Percentiles rank a stretch among this genome's conserved stretches.
These are phyloP conservation scores for Amanita subjunquillea DNA, from an alignment of 768 basidiomycete species.

Conservation along the genomic window DNA sequence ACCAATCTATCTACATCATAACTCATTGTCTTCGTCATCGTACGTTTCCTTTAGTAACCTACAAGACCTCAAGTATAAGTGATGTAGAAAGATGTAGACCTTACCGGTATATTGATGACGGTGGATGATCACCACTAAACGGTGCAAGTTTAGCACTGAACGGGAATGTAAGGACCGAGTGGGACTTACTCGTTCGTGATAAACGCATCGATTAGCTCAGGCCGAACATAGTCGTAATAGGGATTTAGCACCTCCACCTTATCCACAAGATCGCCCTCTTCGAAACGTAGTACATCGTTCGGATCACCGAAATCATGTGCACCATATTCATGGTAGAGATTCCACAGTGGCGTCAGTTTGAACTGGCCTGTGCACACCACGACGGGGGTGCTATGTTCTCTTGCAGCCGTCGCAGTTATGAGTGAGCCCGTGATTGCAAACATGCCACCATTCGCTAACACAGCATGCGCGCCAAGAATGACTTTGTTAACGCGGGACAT, in stretches of 20 bases:
- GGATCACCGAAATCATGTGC: slow-evolving; percentile 74
- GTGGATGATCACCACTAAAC: slow-evolving; percentile 87
- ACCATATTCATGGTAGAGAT: slow-evolving; percentile 77
- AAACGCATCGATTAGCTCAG: slow-evolving; percentile 86
- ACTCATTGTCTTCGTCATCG: slow-evolving; percentile 86
- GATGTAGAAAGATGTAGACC: slow-evolving; percentile 10
- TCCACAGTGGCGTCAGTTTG: slow-evolving; percentile 90
- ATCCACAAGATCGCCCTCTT: slow-evolving; percentile 71
- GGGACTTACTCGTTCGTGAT: slow-evolving; percentile 90
- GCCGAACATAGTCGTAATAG: slow-evolving; percentile 93
- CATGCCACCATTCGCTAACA: slow-evolving; percentile 94
- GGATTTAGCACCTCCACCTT: slow-evolving; percentile 92
- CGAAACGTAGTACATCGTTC: slow-evolving; percentile 53
- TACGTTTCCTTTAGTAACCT: slow-evolving; percentile 90
- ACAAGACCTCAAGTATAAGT: slow-evolving; percentile 10
- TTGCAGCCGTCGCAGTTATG: slow-evolving; percentile 78
- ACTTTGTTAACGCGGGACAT: slow-evolving; percentile 98
- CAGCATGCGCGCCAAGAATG: slow-evolving; percentile 88
- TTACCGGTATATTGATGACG: slow-evolving; percentile 84
- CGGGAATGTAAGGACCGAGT: slow-evolving; percentile 5
- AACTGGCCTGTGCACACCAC: slow-evolving; percentile 94
- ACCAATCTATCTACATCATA: slow-evolving; percentile 32
- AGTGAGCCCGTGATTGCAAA: slow-evolving; percentile 83
- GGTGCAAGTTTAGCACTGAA: slow-evolving; percentile 7
- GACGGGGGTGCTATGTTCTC: slow-evolving; percentile 83